These are phyloP conservation scores for Candida nanaspora DNA, from an alignment of 805 yeast genomes.

Conservation along the genomic window DNA sequence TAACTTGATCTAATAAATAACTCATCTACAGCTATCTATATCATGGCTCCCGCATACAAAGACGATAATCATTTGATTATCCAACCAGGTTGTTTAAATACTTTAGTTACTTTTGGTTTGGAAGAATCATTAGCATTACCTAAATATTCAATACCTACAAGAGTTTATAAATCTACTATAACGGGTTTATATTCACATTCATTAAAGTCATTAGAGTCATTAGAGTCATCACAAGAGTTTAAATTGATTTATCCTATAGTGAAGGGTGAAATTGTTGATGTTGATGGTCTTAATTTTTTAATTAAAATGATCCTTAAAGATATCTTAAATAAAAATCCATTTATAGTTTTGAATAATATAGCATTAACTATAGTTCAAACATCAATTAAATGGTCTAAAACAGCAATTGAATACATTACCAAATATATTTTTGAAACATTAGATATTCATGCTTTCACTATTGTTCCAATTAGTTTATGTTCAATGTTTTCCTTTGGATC, in stretches of 20 bases:
- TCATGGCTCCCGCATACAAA: conserved; percentile 26
- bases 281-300: conserved; percentile 63
- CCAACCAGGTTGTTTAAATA: conserved; percentile 71
- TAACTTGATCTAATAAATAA: background rate
- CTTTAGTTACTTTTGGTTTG: conserved; percentile 75
- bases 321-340: conserved; percentile 28
- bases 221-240: conserved; percentile 19
- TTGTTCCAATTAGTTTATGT: conserved; percentile 62
- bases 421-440: conserved; percentile 69
- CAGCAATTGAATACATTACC: conserved; percentile 60
- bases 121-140: conserved; percentile 74
- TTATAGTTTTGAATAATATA: conserved; percentile 30
- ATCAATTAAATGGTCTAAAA: conserved; percentile 63
- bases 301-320: conserved; percentile 46
- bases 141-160: conserved; percentile 66
- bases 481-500: conserved; percentile 67
- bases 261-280: conserved; percentile 56
- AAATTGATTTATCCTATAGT: conserved; percentile 54
- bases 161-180: conserved; percentile 34
- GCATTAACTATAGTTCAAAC: conserved; percentile 62
- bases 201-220: background rate
- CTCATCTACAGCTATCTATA: background rate
- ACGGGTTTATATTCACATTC: conserved; percentile 28
- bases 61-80: conserved; percentile 41
- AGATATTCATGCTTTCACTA: conserved; percentile 64